Conservation (phyloP, 2,329 filamentous ascomycete species). For the Cladosporium sphaerospermum region DNA sequence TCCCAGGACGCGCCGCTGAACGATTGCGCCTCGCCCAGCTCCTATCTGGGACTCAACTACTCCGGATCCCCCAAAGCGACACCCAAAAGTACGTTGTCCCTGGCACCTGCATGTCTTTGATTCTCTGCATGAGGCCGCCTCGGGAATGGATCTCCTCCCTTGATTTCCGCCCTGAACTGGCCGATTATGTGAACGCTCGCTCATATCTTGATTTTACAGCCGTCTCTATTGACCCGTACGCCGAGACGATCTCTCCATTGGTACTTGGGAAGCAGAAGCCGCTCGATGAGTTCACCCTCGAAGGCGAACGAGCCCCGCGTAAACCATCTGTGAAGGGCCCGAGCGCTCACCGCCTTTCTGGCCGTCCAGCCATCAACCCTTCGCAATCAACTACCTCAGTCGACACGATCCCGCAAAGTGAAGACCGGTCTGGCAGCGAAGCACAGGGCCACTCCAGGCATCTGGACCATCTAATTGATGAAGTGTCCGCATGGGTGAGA, state of each 20-base stretch:
- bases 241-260: conserved; percentile 42
- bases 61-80: conserved; percentile 11
- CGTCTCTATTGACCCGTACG: conserved; percentile 39
- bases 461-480: conserved; percentile 51
- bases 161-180: no score
- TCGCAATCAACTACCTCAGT: conserved; percentile 7
- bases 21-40: conserved; percentile 24
- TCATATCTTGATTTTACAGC: conserved; percentile 25
- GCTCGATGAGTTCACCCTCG: conserved; percentile 36
- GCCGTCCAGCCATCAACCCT: conserved; percentile 30
- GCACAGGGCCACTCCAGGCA: conserved; percentile 6
- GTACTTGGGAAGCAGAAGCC: conserved; percentile 42
- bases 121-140: neutral
- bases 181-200: neutral
- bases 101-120: neutral
- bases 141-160: no score
- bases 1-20: conserved; percentile 8
- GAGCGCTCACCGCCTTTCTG: conserved; percentile 35
- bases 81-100: conserved; percentile 23
- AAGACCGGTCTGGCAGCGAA: neutral
- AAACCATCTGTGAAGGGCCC: conserved; percentile 34
- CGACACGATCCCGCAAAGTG: neutral
- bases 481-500: conserved; percentile 78
- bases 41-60: conserved; percentile 21
- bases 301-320: conserved; percentile 28